phyloP scores from a whole-genome alignment of 2,329 filamentous ascomycete species.

The Drechslera avenae region DNA sequence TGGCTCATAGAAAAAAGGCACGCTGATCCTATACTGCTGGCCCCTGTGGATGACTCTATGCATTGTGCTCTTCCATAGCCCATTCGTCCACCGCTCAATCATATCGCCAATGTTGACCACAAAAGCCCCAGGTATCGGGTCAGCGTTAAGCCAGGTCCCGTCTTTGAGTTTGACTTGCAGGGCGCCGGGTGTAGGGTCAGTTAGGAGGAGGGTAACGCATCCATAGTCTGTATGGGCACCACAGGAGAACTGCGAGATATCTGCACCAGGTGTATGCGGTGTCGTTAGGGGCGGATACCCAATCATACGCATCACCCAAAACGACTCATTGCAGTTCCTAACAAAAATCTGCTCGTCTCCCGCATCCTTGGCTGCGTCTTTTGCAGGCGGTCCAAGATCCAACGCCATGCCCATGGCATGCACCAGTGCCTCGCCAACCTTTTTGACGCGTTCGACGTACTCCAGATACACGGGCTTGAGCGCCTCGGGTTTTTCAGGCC shows the following conservation, averaged over 20 bases:
- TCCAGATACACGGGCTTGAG: constrained; percentile 39
- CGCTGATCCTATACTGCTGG: constrained; percentile 48
- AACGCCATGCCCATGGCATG: constrained; percentile 49
- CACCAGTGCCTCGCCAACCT: constrained; percentile 43
- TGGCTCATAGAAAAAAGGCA: constrained; percentile 59
- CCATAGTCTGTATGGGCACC: constrained; percentile 55
- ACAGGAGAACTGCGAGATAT: constrained; percentile 45
- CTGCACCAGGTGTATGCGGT: constrained; percentile 2
- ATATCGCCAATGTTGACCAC: constrained; percentile 59
- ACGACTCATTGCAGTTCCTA: constrained; percentile 38
- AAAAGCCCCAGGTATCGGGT: constrained; percentile 52
- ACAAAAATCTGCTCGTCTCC: constrained; percentile 44
- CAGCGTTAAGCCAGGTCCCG: constrained; percentile 52
- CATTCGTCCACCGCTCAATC: constrained; percentile 55
- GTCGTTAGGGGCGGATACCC: constrained; percentile 44
- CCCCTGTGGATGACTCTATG: constrained; percentile 54
- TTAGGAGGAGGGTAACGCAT: constrained; percentile 54
- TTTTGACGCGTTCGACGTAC: constrained; percentile 36
- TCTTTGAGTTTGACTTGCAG: constrained; percentile 52
- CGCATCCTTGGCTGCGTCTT: background rate
- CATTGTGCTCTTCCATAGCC: constrained; percentile 50
- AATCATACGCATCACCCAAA: constrained; percentile 51
- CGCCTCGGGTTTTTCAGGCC: constrained; percentile 44
- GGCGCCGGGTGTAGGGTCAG: constrained; percentile 51
- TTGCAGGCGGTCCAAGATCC: constrained; percentile 24